phyloP scores from a whole-genome alignment of 495 filamentous ascomycete genomes.

The Rhypophila decipiens region DNA sequence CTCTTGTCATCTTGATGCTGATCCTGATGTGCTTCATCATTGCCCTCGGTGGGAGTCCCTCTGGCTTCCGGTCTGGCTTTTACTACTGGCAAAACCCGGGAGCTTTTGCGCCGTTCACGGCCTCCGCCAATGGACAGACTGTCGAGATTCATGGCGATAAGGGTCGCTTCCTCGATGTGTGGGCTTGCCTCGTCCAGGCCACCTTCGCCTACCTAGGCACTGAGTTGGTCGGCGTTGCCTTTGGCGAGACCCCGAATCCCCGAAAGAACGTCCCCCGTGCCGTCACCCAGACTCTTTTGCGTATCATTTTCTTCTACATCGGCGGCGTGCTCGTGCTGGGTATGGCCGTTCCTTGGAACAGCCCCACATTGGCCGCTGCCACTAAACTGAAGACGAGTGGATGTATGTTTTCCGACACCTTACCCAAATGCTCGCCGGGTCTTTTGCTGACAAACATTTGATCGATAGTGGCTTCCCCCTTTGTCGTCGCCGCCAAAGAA shows the following conservation, averaged over 20 bases:
- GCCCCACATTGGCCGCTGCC: constrained; percentile 51
- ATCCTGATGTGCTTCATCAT: constrained; percentile 63
- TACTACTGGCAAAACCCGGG: constrained; percentile 74
- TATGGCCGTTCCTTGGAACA: constrained; percentile 57
- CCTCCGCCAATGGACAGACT: not conserved
- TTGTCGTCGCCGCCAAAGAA: constrained; percentile 56
- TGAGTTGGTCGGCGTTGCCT: constrained; percentile 75
- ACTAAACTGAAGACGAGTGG: constrained; percentile 39
- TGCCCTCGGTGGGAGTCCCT: constrained; percentile 69
- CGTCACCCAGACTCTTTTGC: constrained; percentile 65
- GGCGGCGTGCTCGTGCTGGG: constrained; percentile 65
- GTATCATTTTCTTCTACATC: constrained; percentile 71
- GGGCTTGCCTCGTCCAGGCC: constrained; percentile 70
- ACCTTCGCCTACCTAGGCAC: constrained; percentile 82
- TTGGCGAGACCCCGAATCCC: constrained; percentile 74
- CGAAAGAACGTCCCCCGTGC: constrained; percentile 67
- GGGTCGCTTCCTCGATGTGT: constrained; percentile 67
- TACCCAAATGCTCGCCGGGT: not conserved
- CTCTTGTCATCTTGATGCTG: constrained; percentile 60
- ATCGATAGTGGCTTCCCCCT: constrained; percentile 53
- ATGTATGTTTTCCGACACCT: constrained; percentile 12
- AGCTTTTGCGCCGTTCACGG: constrained; percentile 55
- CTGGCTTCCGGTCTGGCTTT: constrained; percentile 63
- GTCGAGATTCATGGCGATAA: constrained; percentile 31
- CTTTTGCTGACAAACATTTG: not conserved